These are phyloP conservation scores for Salix purpurea DNA, from an alignment of 345 rosid species.

Conservation along the genomic window DNA sequence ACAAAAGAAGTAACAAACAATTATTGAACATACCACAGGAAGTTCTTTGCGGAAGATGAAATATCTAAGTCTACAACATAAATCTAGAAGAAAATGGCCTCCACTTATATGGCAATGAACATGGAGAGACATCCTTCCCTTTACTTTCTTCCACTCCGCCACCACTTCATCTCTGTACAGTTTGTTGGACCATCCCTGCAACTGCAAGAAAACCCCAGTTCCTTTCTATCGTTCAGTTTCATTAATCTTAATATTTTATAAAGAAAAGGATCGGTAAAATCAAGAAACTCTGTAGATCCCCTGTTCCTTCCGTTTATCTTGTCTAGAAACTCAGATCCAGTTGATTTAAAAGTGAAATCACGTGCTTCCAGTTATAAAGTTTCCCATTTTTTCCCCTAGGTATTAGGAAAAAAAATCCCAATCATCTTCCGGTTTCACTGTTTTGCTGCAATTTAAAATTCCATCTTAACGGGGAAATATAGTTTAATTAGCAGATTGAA, in stretches of 20 bases:
- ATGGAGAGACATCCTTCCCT: conserved; percentile 88
- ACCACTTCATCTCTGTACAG: conserved; percentile 93
- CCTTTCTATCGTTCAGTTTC: not conserved
- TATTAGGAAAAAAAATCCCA: not conserved
- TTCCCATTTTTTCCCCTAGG: no score
- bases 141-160: conserved; percentile 97
- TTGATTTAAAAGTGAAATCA: not conserved
- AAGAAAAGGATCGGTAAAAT: not conserved
- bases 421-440: conserved; percentile 10
- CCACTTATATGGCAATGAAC: conserved; percentile 99
- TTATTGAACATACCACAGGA: conserved; percentile 53
- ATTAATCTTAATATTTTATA: not conserved
- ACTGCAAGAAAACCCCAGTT: conserved; percentile 37
- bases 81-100: conserved; percentile 75
- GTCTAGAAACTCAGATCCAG: not conserved
- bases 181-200: conserved; percentile 87
- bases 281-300: not conserved
- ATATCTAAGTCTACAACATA: conserved; percentile 60
- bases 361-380: not conserved
- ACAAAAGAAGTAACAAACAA: not conserved
- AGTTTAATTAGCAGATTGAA: not conserved
- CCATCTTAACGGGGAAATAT: not conserved
- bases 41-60: conserved; percentile 84
- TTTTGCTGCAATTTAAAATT: not conserved
- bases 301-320: not conserved